Conservation (phyloP, 1,284 basidiomycete species). For the Boletus semigastroideus region DNA sequence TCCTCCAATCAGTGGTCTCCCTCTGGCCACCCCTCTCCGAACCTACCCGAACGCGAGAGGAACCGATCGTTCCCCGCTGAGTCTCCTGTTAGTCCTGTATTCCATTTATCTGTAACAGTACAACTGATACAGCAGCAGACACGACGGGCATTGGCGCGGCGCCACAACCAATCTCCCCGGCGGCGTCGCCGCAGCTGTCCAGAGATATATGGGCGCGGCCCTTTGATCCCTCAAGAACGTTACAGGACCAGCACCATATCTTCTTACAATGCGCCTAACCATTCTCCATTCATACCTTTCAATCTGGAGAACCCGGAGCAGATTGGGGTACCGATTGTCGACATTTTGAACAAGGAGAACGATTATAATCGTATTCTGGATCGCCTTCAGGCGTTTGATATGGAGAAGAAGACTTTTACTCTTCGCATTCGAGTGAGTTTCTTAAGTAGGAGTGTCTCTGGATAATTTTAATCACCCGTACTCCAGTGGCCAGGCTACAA, state of each 20-base stretch:
- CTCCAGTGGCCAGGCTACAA: slow-evolving; percentile 35
- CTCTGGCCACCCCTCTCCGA: slow-evolving; percentile 8
- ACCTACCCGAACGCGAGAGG: slow-evolving; percentile 19
- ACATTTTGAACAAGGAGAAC: slow-evolving; percentile 17
- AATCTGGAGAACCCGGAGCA: slow-evolving; percentile 19
- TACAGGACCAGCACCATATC: slow-evolving; percentile 21
- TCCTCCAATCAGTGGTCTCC: slow-evolving; percentile 5
- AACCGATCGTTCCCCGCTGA: slow-evolving; percentile 18
- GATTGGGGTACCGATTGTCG: slow-evolving; percentile 22
- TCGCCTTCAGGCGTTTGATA: slow-evolving; percentile 15
- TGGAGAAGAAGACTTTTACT: slow-evolving; percentile 31
- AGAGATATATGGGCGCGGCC: slow-evolving; percentile 16
- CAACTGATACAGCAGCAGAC: slow-evolving; percentile 24
- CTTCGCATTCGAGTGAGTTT: slow-evolving; percentile 27
- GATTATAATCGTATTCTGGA: slow-evolving; percentile 15
- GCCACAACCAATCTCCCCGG: slow-evolving; percentile 12
- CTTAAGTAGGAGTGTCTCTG: background rate
- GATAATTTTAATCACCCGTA: background rate
- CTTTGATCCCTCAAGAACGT: slow-evolving; percentile 21
- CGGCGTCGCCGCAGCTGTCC: slow-evolving; percentile 6
- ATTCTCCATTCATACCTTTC: slow-evolving; percentile 17
- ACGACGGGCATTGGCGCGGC: slow-evolving; percentile 19
- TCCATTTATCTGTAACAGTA: background rate
- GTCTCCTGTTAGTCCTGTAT: slow-evolving; percentile 19
- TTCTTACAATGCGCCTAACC: background rate